phyloP scores from a whole-genome alignment of 2,329 filamentous ascomycete genomes.

The Cladophialophora exuberans region DNA sequence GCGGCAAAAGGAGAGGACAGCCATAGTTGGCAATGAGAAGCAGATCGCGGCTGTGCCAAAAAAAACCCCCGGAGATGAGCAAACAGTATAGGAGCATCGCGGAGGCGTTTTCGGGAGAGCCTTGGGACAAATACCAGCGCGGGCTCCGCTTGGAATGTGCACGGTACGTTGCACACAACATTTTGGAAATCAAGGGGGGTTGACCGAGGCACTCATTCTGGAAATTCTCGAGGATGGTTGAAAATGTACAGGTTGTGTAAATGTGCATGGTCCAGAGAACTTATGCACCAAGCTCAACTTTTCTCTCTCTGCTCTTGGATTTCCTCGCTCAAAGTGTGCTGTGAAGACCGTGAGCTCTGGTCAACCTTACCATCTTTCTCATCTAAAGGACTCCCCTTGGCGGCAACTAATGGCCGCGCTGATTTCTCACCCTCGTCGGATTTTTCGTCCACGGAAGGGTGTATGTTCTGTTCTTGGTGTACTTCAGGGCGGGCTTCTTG shows the following conservation, averaged over 20 bases:
- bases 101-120: slow-evolving; percentile 1
- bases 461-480: background rate
- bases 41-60: slow-evolving; percentile 9
- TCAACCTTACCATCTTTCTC: background rate
- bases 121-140: slow-evolving; percentile 23
- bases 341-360: slow-evolving; percentile 18
- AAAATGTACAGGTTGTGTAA: background rate
- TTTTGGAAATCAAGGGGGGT: slow-evolving; percentile 1
- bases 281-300: slow-evolving; percentile 1
- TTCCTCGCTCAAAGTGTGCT: slow-evolving; percentile 20
- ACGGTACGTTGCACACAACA: slow-evolving; percentile 19
- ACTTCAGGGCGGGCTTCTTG: no score
- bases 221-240: background rate
- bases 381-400: background rate
- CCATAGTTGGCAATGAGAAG: slow-evolving; percentile 22
- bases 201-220: background rate
- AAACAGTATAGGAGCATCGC: slow-evolving; percentile 15
- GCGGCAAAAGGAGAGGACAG: slow-evolving; percentile 17
- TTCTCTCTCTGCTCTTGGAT: slow-evolving; percentile 9
- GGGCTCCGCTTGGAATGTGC: slow-evolving; percentile 23
- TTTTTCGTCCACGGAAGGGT: background rate
- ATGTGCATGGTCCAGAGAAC: no score
- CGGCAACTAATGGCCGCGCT: slow-evolving; percentile 15
- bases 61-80: background rate
- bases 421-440: background rate